Evolutionary conservation across 495 filamentous ascomycete genomes (phyloP), one percentile per base, ranked within the genome.

Genomic region (Xanthoparmelia taractica): DNA sequence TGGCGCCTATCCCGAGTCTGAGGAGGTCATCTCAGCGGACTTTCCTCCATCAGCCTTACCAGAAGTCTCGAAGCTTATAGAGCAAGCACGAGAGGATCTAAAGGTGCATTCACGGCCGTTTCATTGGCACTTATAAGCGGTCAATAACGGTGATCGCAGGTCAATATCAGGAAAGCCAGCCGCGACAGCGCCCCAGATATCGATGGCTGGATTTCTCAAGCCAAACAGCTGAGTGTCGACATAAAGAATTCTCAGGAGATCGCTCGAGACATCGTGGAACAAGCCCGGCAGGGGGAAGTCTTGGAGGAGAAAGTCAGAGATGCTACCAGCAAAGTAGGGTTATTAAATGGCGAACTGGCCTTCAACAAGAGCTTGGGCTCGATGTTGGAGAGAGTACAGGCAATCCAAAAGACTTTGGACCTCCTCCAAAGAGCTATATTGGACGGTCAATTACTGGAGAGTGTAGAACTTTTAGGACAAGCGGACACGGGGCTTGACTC

Each of bases 161-260:
- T 78, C 61, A 84, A 91, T 63, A 87, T 96, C 45, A 86, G 84
- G 59, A 72, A 76, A 31, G 79, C 90, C 45, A 93, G 91, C 77
- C 82, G 83, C 45, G 83, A 87, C 54, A 87, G 84, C 47, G 85
- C 85, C 50, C 83, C 87, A 27, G 88, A 94, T 69, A 86, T 94
- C 66, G 86, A 90, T 69, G 79, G 84, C 64, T 97, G 92, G 92
- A 87, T 94, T 61, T 73, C 78, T 27, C 89, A 92, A 72, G 90
- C 91, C 38, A 87, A 88, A 71, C 84, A 87, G 58, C 83, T 96
- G n/a, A 87, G 91, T 69, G 79, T 82, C 37, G 92, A 96, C 67
- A 89, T 97, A 63, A 80, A 88, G 67, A 79, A 80, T 40, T 88
- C 90, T 23, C 82, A 86, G 65, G 77, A 79, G 13, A 85, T 86